Base-by-base conservation (phyloP, 1,284 basidiomycete species). In the Tremellales sp. region DNA sequence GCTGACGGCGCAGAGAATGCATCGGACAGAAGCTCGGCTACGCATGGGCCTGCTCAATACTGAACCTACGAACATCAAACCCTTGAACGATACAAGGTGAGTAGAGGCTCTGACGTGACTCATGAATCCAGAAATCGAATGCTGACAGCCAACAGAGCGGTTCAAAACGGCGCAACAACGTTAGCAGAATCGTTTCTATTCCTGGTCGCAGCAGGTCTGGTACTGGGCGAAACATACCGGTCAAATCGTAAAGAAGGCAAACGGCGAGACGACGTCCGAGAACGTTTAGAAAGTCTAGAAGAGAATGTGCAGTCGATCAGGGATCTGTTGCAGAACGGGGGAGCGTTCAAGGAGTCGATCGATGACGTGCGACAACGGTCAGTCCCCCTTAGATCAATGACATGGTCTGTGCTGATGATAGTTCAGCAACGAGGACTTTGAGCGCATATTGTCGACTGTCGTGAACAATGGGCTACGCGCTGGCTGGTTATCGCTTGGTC, bases 141-240 rank as follows among this genome's bases (percentile, higher is more conserved):
- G n/a, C 23, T 11, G 4, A 17, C 26, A 11, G 2, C 13, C 56
- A 46, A 7, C 52, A 91, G 89, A 59, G 89, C 89, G 0, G 87
- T 92, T 46, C 88, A 91, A 61, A 90, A 86, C 61, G 89, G 89
- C 13, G 87, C 89, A 12, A 90, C 89, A 52, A 80, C 84, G 15
- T 75, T 93, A 11, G 89, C 89, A 0, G 89, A 92, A 73, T 84
- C 86, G 0, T 93, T 93, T 64, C 79, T 93, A 4, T 92, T 93
- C 69, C 59, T 78, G 5, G 89, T 93, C 3, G 89, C 87, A 0
- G 84, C 84, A 0, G 73, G 75, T 0, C 75, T 92, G 6, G 89
- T 92, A 45, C 56, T 91, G 2, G 85, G 85, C 3, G 89, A 93
- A 71, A 77, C 83, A 35, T 91, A 82, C 77, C 82, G 89, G 4